These are phyloP conservation scores for Amanita polypyramis DNA, from an alignment of 768 basidiomycete genomes.

Conservation along the genomic window DNA sequence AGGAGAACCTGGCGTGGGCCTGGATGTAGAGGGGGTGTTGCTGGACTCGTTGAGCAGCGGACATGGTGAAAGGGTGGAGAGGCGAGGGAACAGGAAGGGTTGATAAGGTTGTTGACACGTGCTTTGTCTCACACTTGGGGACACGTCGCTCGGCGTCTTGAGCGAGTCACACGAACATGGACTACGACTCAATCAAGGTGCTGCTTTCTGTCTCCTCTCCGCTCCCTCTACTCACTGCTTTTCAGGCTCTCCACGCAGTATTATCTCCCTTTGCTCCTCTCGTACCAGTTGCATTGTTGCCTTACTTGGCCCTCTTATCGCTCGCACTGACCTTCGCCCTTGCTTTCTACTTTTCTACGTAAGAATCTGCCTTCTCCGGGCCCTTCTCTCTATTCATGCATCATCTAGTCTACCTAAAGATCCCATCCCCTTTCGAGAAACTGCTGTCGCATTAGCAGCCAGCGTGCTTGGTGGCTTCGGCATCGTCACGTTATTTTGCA, in stretches of 20 bases:
- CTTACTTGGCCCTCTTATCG: conserved; percentile 65
- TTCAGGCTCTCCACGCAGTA: conserved; percentile 48
- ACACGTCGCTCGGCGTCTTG: conserved; percentile 9
- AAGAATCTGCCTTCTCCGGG: conserved; percentile 18
- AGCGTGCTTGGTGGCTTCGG: conserved; percentile 82
- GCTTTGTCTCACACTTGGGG: conserved; percentile 42
- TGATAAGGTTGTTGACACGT: conserved; percentile 53
- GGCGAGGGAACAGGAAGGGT: conserved; percentile 18
- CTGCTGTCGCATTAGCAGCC: conserved; percentile 58
- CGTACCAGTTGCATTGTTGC: conserved; percentile 57
- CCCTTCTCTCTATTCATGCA: conserved; percentile 8
- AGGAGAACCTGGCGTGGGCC: conserved; percentile 71
- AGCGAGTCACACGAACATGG: conserved; percentile 34
- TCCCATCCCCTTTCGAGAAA: conserved; percentile 51
- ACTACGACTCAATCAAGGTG: conserved; percentile 50
- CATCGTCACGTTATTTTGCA: conserved; percentile 82
- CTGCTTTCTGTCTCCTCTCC: conserved; percentile 9
- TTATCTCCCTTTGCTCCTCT: conserved; percentile 64
- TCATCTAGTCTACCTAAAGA: conserved; percentile 64
- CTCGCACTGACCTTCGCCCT: conserved; percentile 72
- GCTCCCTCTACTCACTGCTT: conserved; percentile 7
- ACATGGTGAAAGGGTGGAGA: conserved; percentile 39
- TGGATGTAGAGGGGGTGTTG: conserved; percentile 83
- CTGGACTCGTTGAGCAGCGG: conserved; percentile 73
- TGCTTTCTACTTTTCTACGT: conserved; percentile 88